phyloP scores from a whole-genome alignment of 495 filamentous ascomycete genomes.

The Daldinia vernicosa region DNA sequence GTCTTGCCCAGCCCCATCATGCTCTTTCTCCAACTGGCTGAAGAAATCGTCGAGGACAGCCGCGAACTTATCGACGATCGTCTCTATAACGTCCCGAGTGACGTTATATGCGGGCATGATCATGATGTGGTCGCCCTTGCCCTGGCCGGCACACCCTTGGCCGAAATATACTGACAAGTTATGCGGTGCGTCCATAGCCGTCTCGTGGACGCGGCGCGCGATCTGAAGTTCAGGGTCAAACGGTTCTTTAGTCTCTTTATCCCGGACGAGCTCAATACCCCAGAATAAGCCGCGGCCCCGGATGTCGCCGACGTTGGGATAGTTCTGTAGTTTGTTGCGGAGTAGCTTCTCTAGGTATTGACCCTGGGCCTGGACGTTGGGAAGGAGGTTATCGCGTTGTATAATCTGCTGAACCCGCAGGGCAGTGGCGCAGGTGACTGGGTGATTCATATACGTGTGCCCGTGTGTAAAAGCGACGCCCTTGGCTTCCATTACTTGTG shows the following conservation, averaged over 20 bases:
- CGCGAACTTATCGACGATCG: slow-evolving; percentile 51
- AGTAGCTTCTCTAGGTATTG: slow-evolving; percentile 58
- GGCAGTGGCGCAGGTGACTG: slow-evolving; percentile 66
- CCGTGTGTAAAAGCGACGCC: slow-evolving; percentile 62
- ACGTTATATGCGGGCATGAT: slow-evolving; percentile 79
- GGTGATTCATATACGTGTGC: slow-evolving; percentile 71
- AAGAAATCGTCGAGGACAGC: slow-evolving; percentile 27
- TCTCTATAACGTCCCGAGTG: slow-evolving; percentile 67
- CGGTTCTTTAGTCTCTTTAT: slow-evolving; percentile 57
- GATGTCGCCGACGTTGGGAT: slow-evolving; percentile 70
- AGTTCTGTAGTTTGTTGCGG: slow-evolving; percentile 51
- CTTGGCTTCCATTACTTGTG: slow-evolving; percentile 55
- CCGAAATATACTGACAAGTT: slow-evolving; percentile 76
- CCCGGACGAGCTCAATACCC: slow-evolving; percentile 66
- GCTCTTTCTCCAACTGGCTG: slow-evolving; percentile 13
- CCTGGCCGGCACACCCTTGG: slow-evolving; percentile 71
- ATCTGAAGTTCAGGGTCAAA: slow-evolving; percentile 57
- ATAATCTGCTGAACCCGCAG: slow-evolving; percentile 69
- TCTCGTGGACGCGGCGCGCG: slow-evolving; percentile 61
- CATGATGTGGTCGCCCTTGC: slow-evolving; percentile 77
- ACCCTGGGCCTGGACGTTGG: slow-evolving; percentile 63
- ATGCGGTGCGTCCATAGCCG: slow-evolving; percentile 60
- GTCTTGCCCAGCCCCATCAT: neutral
- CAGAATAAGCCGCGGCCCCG: slow-evolving; percentile 71
- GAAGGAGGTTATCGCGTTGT: slow-evolving; percentile 60